Conservation (phyloP, 108 stramenopile species). For the Stephanodiscus triporus region DNA sequence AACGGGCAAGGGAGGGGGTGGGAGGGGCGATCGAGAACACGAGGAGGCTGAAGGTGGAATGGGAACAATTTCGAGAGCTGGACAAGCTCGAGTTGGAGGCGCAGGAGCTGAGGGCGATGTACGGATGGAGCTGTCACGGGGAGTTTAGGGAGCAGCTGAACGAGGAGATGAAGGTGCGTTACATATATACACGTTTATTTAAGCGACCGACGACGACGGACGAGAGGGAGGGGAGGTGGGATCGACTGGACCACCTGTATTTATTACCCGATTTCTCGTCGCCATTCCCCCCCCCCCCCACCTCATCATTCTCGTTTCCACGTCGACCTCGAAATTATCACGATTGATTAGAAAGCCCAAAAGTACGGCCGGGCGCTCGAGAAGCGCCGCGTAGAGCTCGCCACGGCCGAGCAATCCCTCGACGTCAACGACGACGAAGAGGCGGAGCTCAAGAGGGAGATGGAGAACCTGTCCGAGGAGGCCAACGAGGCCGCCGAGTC, state of each 20-base stretch:
- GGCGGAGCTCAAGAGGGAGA: slow-evolving; percentile 35
- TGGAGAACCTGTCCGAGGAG: slow-evolving; percentile 66
- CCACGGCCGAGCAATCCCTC: slow-evolving; percentile 58
- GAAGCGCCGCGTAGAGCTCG: slow-evolving; percentile 53
- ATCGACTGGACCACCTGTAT: too few relatives aligned
- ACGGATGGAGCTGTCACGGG: slow-evolving; percentile 61
- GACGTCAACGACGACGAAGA: slow-evolving; percentile 59
- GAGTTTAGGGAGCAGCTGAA: slow-evolving; percentile 37
- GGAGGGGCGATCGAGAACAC: slow-evolving; percentile 46
- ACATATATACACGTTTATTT: too few relatives aligned
- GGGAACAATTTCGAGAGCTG: slow-evolving; percentile 69
- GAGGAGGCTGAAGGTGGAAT: slow-evolving; percentile 60
- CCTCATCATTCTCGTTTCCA: background rate
- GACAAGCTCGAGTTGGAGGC: slow-evolving; percentile 70
- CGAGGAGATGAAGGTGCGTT: slow-evolving; percentile 39
- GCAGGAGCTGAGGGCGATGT: slow-evolving; percentile 38
- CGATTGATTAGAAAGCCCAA: slow-evolving; percentile 27
- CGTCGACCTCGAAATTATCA: slow-evolving; percentile 15
- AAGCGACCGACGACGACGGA: background rate
- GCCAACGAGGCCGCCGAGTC: slow-evolving; percentile 51
- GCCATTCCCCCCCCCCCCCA: background rate
- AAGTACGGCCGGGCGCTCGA: slow-evolving; percentile 60
- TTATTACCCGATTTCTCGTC: slow-evolving; percentile 1
- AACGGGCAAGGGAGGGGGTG: slow-evolving; percentile 47
- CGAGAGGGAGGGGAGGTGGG: background rate